Base-by-base conservation (phyloP, 2,329 filamentous ascomycete genomes). In the Colletotrichum coccodes region DNA sequence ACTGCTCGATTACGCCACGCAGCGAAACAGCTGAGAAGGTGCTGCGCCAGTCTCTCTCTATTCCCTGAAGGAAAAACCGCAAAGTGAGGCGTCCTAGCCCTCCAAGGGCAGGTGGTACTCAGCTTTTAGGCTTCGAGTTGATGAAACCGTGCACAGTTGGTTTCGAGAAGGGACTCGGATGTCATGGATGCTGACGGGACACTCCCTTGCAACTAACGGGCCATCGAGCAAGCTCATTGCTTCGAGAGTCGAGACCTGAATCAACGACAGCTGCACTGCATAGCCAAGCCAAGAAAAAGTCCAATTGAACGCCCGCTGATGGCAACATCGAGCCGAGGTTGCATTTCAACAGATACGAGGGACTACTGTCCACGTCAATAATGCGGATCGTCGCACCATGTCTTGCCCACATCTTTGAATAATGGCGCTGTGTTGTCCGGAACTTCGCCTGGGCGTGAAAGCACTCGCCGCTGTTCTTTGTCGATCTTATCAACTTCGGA, bases 1-100 rank as follows among this genome's bases (percentile, higher is more conserved):
- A 75, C 28, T 79, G 77, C 62, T 70, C 63, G n/a, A 68, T 70
- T 40, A 63, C 50, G 28, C 58, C 67, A 26, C 67, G 67, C 57
- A 68, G 44, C 52, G 28, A 58, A n/a, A 58, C 38, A 44, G 63
- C 62, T 6, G 54, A 57, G 30, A 47, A 59, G 30, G 38, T 68
- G 49, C 61, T 68, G 53, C 47, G 54, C 36, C 61, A 56, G 42
- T 56, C 65, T 2, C 9, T 60, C 12, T 47, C 61, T 56, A 16
- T 36, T 28, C 40, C 64, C 16, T 68, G 64, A 64, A 32, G 18
- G 32, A 30, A 36, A 49, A 54, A 40, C 14, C 9, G 18, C 14
- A 54, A 50, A 65, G 28, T 50, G 54, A 68, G 61, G 54, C 49
- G 53, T 32, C 50, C 54, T 65, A 40, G 61, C 34, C 32, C 34